These are phyloP conservation scores for Naegleria fowleri DNA, from an alignment of 208 protist species.

Conservation along the genomic window DNA sequence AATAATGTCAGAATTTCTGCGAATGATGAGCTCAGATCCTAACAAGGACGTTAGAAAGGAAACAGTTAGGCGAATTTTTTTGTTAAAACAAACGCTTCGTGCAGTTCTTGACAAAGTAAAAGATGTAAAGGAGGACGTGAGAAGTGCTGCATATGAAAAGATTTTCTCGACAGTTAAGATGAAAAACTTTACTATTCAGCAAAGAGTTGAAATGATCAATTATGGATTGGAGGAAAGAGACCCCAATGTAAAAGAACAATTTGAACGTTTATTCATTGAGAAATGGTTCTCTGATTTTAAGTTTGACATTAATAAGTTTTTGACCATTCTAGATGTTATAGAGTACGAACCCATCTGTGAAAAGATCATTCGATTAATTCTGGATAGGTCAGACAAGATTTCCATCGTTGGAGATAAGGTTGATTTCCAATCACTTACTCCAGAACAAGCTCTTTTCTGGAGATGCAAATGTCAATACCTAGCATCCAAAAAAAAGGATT, in stretches of 20 bases:
- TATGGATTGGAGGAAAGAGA: background rate
- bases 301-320: background rate
- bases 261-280: background rate
- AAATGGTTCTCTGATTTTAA: background rate
- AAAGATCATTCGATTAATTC: background rate
- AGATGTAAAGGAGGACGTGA: conserved; percentile 11
- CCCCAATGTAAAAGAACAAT: background rate
- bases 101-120: background rate
- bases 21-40: background rate
- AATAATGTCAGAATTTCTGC: background rate
- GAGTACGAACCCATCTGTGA: background rate
- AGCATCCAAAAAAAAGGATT: background rate
- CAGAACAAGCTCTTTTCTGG: background rate
- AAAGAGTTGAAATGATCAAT: background rate
- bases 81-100: background rate
- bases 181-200: background rate
- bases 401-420: background rate
- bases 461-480: background rate
- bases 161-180: background rate
- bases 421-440: background rate
- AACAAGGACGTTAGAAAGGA: conserved; percentile 23
- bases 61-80: background rate
- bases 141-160: background rate
- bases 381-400: background rate
- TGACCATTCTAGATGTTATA: background rate